Evolutionary conservation across 2,329 filamentous ascomycete species (phyloP), one percentile per base, ranked within the genome.

Genomic region (Fusarium torreyae): DNA sequence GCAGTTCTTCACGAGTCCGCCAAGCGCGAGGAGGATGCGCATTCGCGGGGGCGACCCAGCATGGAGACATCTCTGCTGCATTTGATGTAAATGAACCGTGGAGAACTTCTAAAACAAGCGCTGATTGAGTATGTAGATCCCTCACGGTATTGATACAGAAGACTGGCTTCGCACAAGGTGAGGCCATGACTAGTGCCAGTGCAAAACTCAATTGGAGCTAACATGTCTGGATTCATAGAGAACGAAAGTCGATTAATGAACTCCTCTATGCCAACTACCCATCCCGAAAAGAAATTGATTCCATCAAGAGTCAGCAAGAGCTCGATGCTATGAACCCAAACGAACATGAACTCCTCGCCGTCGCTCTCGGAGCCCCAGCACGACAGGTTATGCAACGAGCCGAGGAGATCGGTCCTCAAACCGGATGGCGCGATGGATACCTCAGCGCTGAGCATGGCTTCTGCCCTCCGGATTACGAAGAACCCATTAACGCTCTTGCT

Each of bases 341-440:
- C 52, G 84, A 86, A 56, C 80, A 82, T 31, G 83, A 86, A 51
- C 74, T 87, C 6, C 78, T 87, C 2, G 85, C 85, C 15, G 80
- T 85, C 7, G 85, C 85, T 2, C 79, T 87, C 7, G 85, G 86
- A 2, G 85, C 85, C 0, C 85, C 86, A 2, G 85, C 85, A 22
- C 81, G 85, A 13, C 85, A 87, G 70, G 85, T 88, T 6, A 83
- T 87, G 57, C 73, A 85, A 24, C 77, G 85, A 38, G 85, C 85
- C 14, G 84, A 87, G 68, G 82, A 86, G 33, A 82, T 87, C n/a
- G 85, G 85, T 0, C 77, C 81, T 0, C 73, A 74, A 34, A 86
- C 83, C 1, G 85, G 86, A 18, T 88, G 85, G 85, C 79, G 83
- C 50, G 86, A 87, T 15, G 70, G 70, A 1, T 73, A 73, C 6